Evolutionary conservation across 2,329 filamentous ascomycete species (phyloP), one percentile per base, ranked within the genome.

Genomic region (Pyrenochaeta sp.): DNA sequence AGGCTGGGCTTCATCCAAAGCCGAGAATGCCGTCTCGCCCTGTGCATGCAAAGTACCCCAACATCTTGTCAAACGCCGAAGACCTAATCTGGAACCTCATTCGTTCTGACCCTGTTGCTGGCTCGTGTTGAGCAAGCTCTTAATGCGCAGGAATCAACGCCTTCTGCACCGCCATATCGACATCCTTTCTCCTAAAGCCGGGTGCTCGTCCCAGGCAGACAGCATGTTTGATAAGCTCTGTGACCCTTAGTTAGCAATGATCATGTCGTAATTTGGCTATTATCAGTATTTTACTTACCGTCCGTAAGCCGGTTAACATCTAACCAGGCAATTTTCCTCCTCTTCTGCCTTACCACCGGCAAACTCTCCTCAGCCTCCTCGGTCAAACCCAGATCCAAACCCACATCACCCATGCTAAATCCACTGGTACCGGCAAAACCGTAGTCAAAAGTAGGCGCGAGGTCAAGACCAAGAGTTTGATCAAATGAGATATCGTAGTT

Each of bases 181-280:
- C 71, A 60, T 79, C 75, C 39, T 72, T 72, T 41, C 74, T 69
- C 53, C 77, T 71, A 53, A 78, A 81, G 1, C 79, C 79, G 3
- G 79, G 77, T 7, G 75, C 64, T 29, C 77, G 71, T n/a, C 78
- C 78, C 9, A 81, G 68, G 56, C 79, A 81, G 20, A 79, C 71
- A 15, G 61, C 72, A 27, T 71, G 66, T 30, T 69, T 71, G 49
- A 75, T 69, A 7, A 78, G 56, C 29, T 69, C 76, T 78, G 45
- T 27, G n/a, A 27, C 9, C 23, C 9, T 9, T 27, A 27, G 9
- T 27, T 27, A 27, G 23, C 23, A 4, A 27, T 27, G 23, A 9
- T 27, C 23, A 4, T 27, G n/a, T n/a, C n/a, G n/a, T n/a, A n/a
- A n/a, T n/a, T n/a, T n/a, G n/a, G n/a, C n/a, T n/a, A n/a, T n/a